phyloP scores from a whole-genome alignment of 371 early-diverging fungal species.

The Smittium mucronatum region DNA sequence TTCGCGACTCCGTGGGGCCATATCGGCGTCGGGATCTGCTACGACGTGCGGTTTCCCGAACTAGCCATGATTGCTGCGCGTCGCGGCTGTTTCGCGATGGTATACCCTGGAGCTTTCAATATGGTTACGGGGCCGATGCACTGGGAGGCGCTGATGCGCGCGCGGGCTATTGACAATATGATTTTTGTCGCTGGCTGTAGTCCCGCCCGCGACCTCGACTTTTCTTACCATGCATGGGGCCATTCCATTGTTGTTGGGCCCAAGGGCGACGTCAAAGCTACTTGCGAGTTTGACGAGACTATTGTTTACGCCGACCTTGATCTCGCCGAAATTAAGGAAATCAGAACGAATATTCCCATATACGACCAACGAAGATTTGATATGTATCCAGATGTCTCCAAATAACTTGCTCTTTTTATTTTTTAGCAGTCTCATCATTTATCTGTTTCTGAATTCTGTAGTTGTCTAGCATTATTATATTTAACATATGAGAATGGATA shows the following conservation, averaged over 20 bases:
- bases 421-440: not conserved
- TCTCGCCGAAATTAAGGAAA: slow-evolving; percentile 36
- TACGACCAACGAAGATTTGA: slow-evolving; percentile 72
- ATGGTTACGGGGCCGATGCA: slow-evolving; percentile 86
- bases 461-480: no score
- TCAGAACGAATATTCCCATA: slow-evolving; percentile 61
- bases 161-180: slow-evolving; percentile 27
- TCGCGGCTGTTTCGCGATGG: slow-evolving; percentile 68
- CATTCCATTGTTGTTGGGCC: slow-evolving; percentile 88
- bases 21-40: slow-evolving; percentile 90
- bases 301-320: slow-evolving; percentile 78
- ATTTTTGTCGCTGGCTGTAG: slow-evolving; percentile 74
- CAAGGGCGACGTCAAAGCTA: slow-evolving; percentile 52
- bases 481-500: no score
- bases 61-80: slow-evolving; percentile 86
- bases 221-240: slow-evolving; percentile 84
- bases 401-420: slow-evolving; percentile 1
- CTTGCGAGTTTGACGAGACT: slow-evolving; percentile 59
- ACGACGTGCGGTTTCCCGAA: slow-evolving; percentile 93
- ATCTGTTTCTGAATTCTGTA: no score
- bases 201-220: slow-evolving; percentile 69
- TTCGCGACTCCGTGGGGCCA: slow-evolving; percentile 70
- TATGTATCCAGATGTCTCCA: slow-evolving; percentile 42
- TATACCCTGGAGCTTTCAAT: slow-evolving; percentile 96
- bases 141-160: slow-evolving; percentile 86